Evolutionary conservation across 257 asterid genomes (phyloP).

Genomic region (Ocimum tenuiflorum): DNA sequence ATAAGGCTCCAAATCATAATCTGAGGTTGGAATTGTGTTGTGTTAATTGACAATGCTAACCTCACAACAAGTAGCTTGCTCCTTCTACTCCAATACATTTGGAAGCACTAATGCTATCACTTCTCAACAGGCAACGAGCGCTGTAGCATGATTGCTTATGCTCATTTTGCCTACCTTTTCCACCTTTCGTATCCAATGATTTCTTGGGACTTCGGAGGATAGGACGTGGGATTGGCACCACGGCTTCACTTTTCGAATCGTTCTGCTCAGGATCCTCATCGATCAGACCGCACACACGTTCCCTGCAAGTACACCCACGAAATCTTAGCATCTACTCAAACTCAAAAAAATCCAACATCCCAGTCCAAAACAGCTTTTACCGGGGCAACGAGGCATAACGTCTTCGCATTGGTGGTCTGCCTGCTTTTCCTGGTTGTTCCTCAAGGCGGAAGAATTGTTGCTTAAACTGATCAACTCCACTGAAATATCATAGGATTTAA

Average conservation of each 20-base stretch:
- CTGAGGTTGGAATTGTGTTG: not conserved
- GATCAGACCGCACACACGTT: constrained; percentile 66
- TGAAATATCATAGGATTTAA: constrained; percentile 26
- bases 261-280: constrained; percentile 52
- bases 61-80: constrained; percentile 38
- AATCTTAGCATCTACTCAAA: not conserved
- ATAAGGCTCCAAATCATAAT: not conserved
- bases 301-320: constrained; percentile 40
- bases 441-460: constrained; percentile 81
- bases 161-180: constrained; percentile 34
- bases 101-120: constrained; percentile 84
- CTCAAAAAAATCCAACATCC: not conserved
- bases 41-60: constrained; percentile 26
- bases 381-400: constrained; percentile 91
- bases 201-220: constrained; percentile 53
- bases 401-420: constrained; percentile 56
- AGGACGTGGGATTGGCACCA: constrained; percentile 44
- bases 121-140: constrained; percentile 74
- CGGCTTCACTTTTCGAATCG: constrained; percentile 35
- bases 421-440: constrained; percentile 56
- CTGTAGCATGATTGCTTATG: constrained; percentile 51
- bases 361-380: constrained; percentile 25
- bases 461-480: constrained; percentile 86
- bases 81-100: constrained; percentile 61
- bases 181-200: constrained; percentile 31